Base-by-base conservation (phyloP, 805 yeast genomes). In the Ogataea nonfermentans region DNA sequence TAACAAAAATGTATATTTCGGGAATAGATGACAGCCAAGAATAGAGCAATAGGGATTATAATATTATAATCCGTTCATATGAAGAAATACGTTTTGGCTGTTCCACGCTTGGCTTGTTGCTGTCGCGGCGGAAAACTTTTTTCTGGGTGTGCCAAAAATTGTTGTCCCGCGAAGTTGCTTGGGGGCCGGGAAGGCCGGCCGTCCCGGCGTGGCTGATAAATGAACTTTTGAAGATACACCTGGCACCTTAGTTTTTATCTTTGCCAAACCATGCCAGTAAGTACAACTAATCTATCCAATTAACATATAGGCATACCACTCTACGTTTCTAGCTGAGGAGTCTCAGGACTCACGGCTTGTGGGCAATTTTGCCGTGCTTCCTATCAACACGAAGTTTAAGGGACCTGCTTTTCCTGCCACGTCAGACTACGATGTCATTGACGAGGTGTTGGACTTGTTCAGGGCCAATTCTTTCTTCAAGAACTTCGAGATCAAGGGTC, bases 401-500 rank as follows among this genome's bases (percentile, higher is more conserved):
- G 98, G 99, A 4, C 98, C 99, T 8, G 83, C 96, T 1, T 88
- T 81, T 61, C 91, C 95, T 5, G 71, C 76, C 12, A 76, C 78
- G 41, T 63, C 78, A 3, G 86, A 79, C 52, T 91, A 90, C 60
- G 99, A 93, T 65, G 85, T 93, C 41, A 75, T 86, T 41, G 99
- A 93, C 62, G 99, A 93, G 62, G 74, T 81, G 19, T 67, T 93
- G 39, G 98, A 93, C 63, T 72, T 93, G 40, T 93, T 93, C 66
- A 74, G 99, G 51, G 96, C 97, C 53, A 93, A 93, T 64, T 85
- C 96, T 9, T 91, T 93, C 66, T 93, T 93, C 76, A 84, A 86
- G 61, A 93, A 93, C 71, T 93, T 93, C 62, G 99, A 93, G 67
- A 90, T 93, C 68, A 88, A 88, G 62, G 96, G 96, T 9, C 85